Percentiles rank a stretch among this genome's conserved stretches.
These are phyloP conservation scores for Populus deltoides DNA, from an alignment of 345 rosid species.

Conservation along the genomic window DNA sequence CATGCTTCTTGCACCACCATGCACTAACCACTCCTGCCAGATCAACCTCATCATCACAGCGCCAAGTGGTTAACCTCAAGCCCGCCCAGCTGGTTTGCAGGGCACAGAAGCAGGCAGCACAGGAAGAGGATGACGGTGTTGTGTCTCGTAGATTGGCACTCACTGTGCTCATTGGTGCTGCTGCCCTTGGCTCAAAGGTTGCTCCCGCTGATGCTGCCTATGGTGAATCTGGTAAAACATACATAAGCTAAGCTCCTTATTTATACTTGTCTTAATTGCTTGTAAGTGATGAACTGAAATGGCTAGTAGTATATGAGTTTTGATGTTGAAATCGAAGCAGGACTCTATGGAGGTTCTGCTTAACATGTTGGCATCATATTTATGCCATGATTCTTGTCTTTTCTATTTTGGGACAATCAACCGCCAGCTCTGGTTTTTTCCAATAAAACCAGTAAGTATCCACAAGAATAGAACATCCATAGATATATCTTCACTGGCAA, in stretches of 20 bases:
- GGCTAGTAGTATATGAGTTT: too few relatives aligned
- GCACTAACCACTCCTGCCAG: constrained; percentile 42
- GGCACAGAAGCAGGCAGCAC: constrained; percentile 53
- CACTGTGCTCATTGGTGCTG: constrained; percentile 72
- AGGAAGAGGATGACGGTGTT: constrained; percentile 31
- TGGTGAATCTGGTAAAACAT: constrained; percentile 72
- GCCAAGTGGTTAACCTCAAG: constrained; percentile 41
- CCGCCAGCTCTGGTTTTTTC: too few relatives aligned
- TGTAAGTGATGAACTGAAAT: neutral
- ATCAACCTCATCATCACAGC: constrained; percentile 40
- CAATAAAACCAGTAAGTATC: neutral
- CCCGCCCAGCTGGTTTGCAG: constrained; percentile 55
- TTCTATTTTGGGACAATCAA: too few relatives aligned
- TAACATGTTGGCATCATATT: too few relatives aligned
- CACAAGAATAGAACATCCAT: too few relatives aligned
- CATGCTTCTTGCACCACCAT: constrained; percentile 69
- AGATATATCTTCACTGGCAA: too few relatives aligned
- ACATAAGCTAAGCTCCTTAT: neutral
- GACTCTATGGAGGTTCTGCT: too few relatives aligned
- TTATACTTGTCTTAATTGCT: neutral
- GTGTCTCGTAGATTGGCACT: constrained; percentile 85
- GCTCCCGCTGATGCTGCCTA: constrained; percentile 97
- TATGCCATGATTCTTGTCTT: too few relatives aligned
- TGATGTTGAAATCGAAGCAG: too few relatives aligned
- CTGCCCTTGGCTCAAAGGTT: constrained; percentile 72